Percentiles rank a stretch among this genome's conserved stretches.
These are phyloP conservation scores for Fragaria ananassa DNA, from an alignment of 306 rosid species.

Conservation along the genomic window DNA sequence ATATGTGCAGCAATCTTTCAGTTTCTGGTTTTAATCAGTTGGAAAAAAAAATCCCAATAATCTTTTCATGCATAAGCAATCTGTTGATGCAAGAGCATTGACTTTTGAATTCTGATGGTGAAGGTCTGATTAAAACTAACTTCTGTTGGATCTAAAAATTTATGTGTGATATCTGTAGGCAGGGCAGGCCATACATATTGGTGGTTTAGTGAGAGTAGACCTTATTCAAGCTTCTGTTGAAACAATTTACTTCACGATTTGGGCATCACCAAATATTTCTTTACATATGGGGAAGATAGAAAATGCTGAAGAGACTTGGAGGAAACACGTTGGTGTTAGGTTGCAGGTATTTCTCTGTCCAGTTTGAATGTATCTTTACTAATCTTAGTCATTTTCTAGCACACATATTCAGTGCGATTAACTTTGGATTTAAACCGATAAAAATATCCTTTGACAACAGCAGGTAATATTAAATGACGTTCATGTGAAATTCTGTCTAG, in stretches of 20 bases:
- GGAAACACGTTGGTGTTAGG: conserved; percentile 72
- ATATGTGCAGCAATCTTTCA: not conserved
- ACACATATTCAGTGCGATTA: not conserved
- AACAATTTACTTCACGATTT: conserved; percentile 77
- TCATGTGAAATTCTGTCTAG: not conserved
- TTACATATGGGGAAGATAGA: conserved; percentile 85
- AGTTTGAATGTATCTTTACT: not conserved
- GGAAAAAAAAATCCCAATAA: not conserved
- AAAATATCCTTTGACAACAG: not conserved
- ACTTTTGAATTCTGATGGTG: not conserved
- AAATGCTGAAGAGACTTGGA: conserved; percentile 87
- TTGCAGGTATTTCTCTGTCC: conserved; percentile 58
- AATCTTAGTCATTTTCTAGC: not conserved
- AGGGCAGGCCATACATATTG: conserved; percentile 75
- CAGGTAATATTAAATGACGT: not conserved
- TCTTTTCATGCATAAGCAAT: not conserved
- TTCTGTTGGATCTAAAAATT: conserved; percentile 1
- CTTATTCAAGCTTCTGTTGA: conserved; percentile 67
- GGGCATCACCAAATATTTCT: conserved; percentile 86
- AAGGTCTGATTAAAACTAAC: not conserved
- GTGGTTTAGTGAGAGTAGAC: conserved; percentile 78
- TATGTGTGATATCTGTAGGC: conserved; percentile 47
- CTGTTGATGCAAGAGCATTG: not conserved
- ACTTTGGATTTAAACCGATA: not conserved
- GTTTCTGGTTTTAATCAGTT: not conserved